Percentiles rank a stretch among this genome's conserved stretches.
Conservation (phyloP, 768 basidiomycete species). For the Mycena alexandri region DNA sequence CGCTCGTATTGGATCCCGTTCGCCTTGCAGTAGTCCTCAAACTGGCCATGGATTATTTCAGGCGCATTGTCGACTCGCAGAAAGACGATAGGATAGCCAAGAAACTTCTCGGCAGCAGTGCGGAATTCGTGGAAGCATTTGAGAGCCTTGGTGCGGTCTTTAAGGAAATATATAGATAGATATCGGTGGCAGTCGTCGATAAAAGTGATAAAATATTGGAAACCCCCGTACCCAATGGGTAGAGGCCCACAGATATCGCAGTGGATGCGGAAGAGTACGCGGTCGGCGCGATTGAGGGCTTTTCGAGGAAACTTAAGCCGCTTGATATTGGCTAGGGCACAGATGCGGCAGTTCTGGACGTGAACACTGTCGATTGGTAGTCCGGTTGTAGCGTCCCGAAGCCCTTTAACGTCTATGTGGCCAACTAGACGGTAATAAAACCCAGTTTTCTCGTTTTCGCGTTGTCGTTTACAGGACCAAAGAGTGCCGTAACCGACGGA, state of each 20-base stretch:
- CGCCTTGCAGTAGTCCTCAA: conserved; percentile 27
- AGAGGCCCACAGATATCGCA: conserved; percentile 39
- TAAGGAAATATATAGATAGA: conserved; percentile 24
- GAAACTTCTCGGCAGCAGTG: conserved; percentile 15
- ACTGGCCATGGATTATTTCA: conserved; percentile 39
- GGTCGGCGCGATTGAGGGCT: conserved; percentile 23
- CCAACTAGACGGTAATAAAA: conserved; percentile 37
- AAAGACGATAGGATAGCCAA: not conserved
- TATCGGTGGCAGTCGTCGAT: conserved; percentile 41
- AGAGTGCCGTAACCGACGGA: conserved; percentile 20
- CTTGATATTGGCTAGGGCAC: conserved; percentile 33
- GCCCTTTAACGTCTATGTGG: conserved; percentile 40
- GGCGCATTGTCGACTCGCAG: conserved; percentile 43
- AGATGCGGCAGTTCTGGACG: conserved; percentile 27
- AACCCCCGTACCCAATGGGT: conserved; percentile 23
- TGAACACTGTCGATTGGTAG: conserved; percentile 29
- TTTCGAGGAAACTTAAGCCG: conserved; percentile 26
- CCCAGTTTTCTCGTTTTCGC: not conserved
- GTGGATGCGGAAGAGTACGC: conserved; percentile 33
- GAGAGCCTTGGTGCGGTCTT: conserved; percentile 15
- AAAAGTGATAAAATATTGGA: conserved; percentile 43
- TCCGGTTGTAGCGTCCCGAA: conserved; percentile 27
- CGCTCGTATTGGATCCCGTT: conserved; percentile 40
- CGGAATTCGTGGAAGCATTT: conserved; percentile 27
- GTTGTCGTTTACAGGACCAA: conserved; percentile 24